Evolutionary conservation across 2,329 filamentous ascomycete genomes (phyloP), one percentile per base, ranked within the genome.

Genomic region (Claviceps quebecensis): DNA sequence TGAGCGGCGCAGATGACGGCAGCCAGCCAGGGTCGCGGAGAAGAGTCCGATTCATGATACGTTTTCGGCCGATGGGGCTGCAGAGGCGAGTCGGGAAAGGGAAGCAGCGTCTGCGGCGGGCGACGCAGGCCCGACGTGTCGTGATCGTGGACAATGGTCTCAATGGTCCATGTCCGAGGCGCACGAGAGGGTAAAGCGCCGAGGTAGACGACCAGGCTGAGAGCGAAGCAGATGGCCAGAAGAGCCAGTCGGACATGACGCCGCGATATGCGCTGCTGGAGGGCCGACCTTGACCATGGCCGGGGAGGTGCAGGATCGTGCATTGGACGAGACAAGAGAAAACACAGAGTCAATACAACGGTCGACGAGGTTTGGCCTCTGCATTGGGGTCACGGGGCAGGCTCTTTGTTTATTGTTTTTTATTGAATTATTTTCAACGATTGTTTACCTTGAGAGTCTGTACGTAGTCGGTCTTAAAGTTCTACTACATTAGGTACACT

Each of bases 1-100:
- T 51, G 53, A 0, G 62, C 62, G 5, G 62, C 52, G 13, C 59
- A 61, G 29, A 65, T 64, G 47, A 65, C 61, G 13, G 61, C 60
- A 8, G 58, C 57, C 14, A 64, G 56, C 63, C 62, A 65, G 1
- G 63, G 60, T 2, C 53, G 47, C 19, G 48, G n/a, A 16, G 22
- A 4, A 44, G 22, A 13, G 5, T 46, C 34, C 6, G 7, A 13
- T 5, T 46, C 34, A 7, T 47, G 41, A 22, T 40, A 17, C 19
- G 48, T 0, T 13, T 43, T 39, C 17, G 26, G 41, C 17, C n/a
- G 48, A 37, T 45, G 36, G 4, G 45, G 14, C 43, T 57, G 48
- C 45, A 57, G 56, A 3, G 61, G 61, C 8, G 61, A 61, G 4
- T 58, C 45, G 7, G 59, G 60, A 46, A 63, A 63, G 2, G 58